Evolutionary conservation across 768 basidiomycete species (phyloP).

Genomic region (Boletus rubroflammeus): DNA sequence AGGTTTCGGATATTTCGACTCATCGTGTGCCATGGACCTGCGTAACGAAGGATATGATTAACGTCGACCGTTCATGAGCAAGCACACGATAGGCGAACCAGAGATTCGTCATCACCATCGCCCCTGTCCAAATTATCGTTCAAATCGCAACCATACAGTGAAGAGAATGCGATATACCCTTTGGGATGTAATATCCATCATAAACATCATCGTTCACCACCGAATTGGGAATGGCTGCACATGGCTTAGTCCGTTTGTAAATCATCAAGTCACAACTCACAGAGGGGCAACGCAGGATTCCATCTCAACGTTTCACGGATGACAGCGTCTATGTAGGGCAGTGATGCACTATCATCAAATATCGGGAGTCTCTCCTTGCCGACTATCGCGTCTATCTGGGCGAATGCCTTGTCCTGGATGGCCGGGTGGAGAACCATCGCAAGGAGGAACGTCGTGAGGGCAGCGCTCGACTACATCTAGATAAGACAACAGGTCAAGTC

Average conservation of each 20-base stretch:
- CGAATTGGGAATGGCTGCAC: slow-evolving; percentile 14
- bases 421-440: slow-evolving; percentile 17
- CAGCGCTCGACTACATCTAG: slow-evolving; percentile 7
- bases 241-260: not conserved
- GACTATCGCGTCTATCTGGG: slow-evolving; percentile 16
- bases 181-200: slow-evolving; percentile 14
- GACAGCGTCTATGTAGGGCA: slow-evolving; percentile 38
- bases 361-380: slow-evolving; percentile 21
- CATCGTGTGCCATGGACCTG: slow-evolving; percentile 19
- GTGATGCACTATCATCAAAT: slow-evolving; percentile 9
- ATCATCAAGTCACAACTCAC: slow-evolving; percentile 9
- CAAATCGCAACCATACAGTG: not conserved
- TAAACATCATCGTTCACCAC: slow-evolving; percentile 16
- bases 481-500: not conserved
- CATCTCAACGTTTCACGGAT: slow-evolving; percentile 33
- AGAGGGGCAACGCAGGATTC: slow-evolving; percentile 10
- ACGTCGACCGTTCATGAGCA: not conserved
- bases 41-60: not conserved
- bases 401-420: slow-evolving; percentile 17
- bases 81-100: slow-evolving; percentile 20
- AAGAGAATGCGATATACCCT: not conserved
- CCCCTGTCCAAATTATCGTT: slow-evolving; percentile 6
- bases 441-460: slow-evolving; percentile 9
- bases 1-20: slow-evolving; percentile 34
- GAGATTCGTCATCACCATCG: slow-evolving; percentile 26